Base-by-base conservation (phyloP, 805 yeast species). In the Schwanniomyces pseudopolymorphus region DNA sequence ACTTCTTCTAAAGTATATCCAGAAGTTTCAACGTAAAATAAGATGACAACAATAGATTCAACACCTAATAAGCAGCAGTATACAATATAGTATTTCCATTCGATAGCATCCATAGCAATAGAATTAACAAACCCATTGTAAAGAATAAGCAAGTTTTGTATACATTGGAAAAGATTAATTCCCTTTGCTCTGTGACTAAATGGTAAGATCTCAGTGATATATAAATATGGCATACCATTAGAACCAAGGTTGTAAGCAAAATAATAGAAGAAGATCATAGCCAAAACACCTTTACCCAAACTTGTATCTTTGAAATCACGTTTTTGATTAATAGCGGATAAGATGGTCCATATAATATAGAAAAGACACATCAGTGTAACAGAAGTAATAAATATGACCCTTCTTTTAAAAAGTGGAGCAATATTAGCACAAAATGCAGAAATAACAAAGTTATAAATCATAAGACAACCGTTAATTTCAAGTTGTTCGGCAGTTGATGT, bases 391-490 rank as follows among this genome's bases (percentile, higher is more conserved):
- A 65, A 63, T 41, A 63, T 38, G 0, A 60, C 53, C 52, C 67
- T 58, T 51, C 70, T 54, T 36, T 59, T 65, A 47, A 64, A 57
- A 17, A 33, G 37, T 33, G 47, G 54, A 24, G 48, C 53, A 13
- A 52, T 43, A 5, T 53, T 43, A n/a, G 66, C 60, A 45, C 55
- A 52, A 6, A 46, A 39, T 33, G 47, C 37, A 9, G 69, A 57
- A 41, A 64, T 52, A 20, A 60, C 63, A 51, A 72, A 71, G 66
- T 77, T 76, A 60, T 67, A 78, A 47, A 74, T 61, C 71, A 69
- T 72, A 50, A 78, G 68, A 50, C 75, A 73, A 46, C 78, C 81
- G 56, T 79, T 79, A 57, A 78, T 70, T 42, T 73, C 58, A 45
- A 78, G 67, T 59, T 79, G 79, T 46, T 64, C 59, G 43, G 61